These are phyloP conservation scores for Calamus simplicifolius DNA, from an alignment of 176 grass and related monocot species.

Conservation along the genomic window DNA sequence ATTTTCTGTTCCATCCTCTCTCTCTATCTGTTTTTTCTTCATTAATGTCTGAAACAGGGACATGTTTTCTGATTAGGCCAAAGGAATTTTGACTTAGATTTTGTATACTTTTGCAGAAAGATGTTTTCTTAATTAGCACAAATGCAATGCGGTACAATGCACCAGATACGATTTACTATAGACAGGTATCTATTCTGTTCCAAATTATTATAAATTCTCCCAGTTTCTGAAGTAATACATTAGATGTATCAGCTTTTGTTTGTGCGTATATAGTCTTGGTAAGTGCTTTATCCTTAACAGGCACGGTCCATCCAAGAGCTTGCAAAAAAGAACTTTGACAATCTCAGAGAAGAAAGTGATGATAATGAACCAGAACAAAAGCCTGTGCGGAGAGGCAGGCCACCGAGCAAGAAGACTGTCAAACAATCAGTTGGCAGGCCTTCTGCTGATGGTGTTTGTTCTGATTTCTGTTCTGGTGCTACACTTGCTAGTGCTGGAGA, in stretches of 20 bases:
- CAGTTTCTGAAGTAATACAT: too few species aligned
- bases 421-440: slow-evolving; percentile 53
- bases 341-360: slow-evolving; percentile 92
- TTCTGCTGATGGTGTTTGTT: slow-evolving; percentile 34
- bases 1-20: too few species aligned
- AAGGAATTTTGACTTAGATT: slow-evolving; percentile 7
- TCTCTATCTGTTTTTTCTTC: too few species aligned
- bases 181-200: slow-evolving; percentile 45
- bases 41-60: too few species aligned
- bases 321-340: slow-evolving; percentile 93
- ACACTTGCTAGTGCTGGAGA: slow-evolving; percentile 43
- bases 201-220: neutral
- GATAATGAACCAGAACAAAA: slow-evolving; percentile 58
- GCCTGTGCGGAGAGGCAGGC: slow-evolving; percentile 59
- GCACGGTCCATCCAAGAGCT: slow-evolving; percentile 90
- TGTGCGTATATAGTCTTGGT: slow-evolving; percentile 14
- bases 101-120: slow-evolving; percentile 52
- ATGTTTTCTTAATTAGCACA: slow-evolving; percentile 78
- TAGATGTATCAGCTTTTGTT: too few species aligned
- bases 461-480: slow-evolving; percentile 39
- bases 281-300: slow-evolving; percentile 27
- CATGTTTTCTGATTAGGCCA: too few species aligned
- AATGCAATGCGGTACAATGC: slow-evolving; percentile 96
- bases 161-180: slow-evolving; percentile 84
- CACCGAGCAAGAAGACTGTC: slow-evolving; percentile 53